Percentiles rank a stretch among this genome's conserved stretches.
These are phyloP conservation scores for Penicillium glabrum DNA, from an alignment of 2,329 filamentous ascomycete genomes.

Conservation along the genomic window DNA sequence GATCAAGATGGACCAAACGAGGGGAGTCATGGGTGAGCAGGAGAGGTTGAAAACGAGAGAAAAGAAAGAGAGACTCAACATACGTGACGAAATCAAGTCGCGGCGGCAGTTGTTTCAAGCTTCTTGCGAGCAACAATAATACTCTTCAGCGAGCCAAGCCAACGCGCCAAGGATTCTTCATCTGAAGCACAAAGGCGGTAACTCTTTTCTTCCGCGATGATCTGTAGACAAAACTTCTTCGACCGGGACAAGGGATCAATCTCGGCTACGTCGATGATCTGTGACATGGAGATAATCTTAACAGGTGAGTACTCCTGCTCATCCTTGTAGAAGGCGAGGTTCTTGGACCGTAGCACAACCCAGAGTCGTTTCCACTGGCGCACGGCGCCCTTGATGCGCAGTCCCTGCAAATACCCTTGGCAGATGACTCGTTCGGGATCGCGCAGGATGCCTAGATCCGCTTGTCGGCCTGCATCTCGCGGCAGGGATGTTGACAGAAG, in stretches of 20 bases:
- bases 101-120: slow-evolving; percentile 22
- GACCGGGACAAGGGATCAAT: slow-evolving; percentile 83
- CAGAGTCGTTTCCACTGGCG: slow-evolving; percentile 94
- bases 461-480: slow-evolving; percentile 64
- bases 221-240: slow-evolving; percentile 83
- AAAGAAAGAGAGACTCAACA: not conserved
- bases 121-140: slow-evolving; percentile 41
- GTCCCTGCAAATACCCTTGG: slow-evolving; percentile 84
- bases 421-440: slow-evolving; percentile 89
- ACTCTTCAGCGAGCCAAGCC: slow-evolving; percentile 89
- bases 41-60: not conserved
- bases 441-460: slow-evolving; percentile 53
- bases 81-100: not conserved
- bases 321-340: slow-evolving; percentile 88
- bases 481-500: slow-evolving; percentile 30
- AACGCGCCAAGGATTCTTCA: slow-evolving; percentile 80
- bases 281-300: slow-evolving; percentile 74
- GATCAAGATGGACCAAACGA: not conserved
- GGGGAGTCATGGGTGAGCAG: not conserved
- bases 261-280: slow-evolving; percentile 86
- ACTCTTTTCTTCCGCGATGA: slow-evolving; percentile 89
- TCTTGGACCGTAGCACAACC: slow-evolving; percentile 84
- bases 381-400: slow-evolving; percentile 77
- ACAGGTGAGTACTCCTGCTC: slow-evolving; percentile 85
- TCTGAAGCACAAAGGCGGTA: slow-evolving; percentile 74